Percentiles rank a stretch among this genome's conserved stretches.
Evolutionary conservation across 176 grass and related monocot genomes (phyloP).

Genomic region (Avena insularis): DNA sequence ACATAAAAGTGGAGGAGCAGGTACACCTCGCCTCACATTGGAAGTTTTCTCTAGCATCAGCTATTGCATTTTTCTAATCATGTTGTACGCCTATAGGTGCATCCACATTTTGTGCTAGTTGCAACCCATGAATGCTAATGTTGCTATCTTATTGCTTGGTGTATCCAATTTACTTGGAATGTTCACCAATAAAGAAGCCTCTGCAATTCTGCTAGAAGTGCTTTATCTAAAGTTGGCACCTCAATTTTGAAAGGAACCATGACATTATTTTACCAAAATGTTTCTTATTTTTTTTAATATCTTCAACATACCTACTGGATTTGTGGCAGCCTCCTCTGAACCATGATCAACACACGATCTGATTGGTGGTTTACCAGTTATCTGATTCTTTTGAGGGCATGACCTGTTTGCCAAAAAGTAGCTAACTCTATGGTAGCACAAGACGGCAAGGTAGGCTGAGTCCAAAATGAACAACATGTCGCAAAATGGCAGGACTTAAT

Average conservation of each 20-base stretch:
- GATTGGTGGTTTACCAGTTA: background rate
- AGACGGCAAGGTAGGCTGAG: background rate
- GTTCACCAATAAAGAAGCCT: background rate
- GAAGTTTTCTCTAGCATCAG: background rate
- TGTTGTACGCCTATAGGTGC: background rate
- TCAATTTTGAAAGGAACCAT: background rate
- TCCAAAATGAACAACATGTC: background rate
- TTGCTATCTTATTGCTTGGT: background rate
- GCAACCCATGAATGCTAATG: background rate
- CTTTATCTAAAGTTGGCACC: background rate
- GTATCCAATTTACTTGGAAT: background rate
- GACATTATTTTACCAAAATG: background rate
- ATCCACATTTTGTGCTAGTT: background rate
- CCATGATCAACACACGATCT: background rate
- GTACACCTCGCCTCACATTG: conserved; percentile 42
- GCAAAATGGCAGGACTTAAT: background rate
- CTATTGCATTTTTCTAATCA: conserved; percentile 5
- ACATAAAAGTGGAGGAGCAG: conserved; percentile 96
- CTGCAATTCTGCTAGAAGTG: background rate
- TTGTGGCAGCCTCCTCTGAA: background rate
- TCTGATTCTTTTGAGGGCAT: background rate
- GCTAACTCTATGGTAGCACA: background rate
- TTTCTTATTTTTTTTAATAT: background rate
- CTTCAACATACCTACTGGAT: background rate
- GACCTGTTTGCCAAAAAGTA: background rate